Percentiles rank a stretch among this genome's conserved stretches.
Evolutionary conservation across 1,139 yeast genomes (phyloP).

Genomic region (Blastobotrys raffinosifermentans): DNA sequence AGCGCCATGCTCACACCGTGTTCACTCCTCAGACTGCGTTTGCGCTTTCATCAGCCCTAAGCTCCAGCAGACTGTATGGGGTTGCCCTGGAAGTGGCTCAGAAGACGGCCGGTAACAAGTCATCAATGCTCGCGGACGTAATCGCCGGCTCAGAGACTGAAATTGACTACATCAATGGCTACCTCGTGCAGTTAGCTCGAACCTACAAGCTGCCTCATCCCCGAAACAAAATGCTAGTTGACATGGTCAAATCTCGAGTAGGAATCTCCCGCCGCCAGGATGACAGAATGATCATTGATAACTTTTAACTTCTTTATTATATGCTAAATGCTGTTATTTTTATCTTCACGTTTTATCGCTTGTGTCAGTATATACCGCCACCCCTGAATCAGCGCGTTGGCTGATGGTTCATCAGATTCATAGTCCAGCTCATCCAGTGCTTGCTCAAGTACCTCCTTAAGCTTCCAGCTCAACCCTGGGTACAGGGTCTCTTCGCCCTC

Average conservation of each 20-base stretch:
- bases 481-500: conserved; percentile 11
- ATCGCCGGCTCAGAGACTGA: conserved; percentile 59
- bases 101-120: conserved; percentile 52
- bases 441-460: conserved; percentile 8
- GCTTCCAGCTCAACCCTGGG: conserved; percentile 10
- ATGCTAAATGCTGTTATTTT: too few species aligned
- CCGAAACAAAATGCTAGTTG: conserved; percentile 43
- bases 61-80: conserved; percentile 41
- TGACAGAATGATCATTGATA: too few species aligned
- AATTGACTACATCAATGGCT: conserved; percentile 75
- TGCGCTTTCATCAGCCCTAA: conserved; percentile 32
- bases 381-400: neutral
- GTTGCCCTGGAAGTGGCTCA: conserved; percentile 45
- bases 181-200: conserved; percentile 49
- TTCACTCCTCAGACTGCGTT: conserved; percentile 15
- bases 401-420: conserved; percentile 5
- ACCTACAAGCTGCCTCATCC: conserved; percentile 44
- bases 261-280: conserved; percentile 12
- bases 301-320: too few species aligned
- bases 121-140: conserved; percentile 87
- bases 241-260: conserved; percentile 36
- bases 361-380: too few species aligned
- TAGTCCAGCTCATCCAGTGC: conserved; percentile 7
- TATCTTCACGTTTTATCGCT: too few species aligned
- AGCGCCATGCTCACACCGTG: conserved; percentile 28